These are phyloP conservation scores for Brassica balearica DNA, from an alignment of 441 rosid genomes.

Conservation along the genomic window DNA sequence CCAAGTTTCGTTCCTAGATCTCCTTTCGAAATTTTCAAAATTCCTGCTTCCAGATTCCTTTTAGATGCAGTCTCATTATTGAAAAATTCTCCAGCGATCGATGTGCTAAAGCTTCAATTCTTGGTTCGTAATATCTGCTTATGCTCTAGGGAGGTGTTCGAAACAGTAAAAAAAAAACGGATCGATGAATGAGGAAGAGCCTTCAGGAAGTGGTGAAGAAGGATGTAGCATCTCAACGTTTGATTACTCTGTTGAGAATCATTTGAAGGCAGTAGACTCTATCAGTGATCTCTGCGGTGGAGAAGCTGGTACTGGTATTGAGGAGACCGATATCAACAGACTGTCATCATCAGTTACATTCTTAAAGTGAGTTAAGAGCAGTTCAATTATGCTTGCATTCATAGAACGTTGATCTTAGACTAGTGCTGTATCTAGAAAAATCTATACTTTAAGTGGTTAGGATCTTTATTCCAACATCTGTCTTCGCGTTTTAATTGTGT, in stretches of 20 bases:
- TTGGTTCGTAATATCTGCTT: not conserved
- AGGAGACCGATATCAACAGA: slow-evolving; percentile 44
- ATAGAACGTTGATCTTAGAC: not conserved
- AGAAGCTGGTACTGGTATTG: slow-evolving; percentile 42
- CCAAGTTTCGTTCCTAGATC: not conserved
- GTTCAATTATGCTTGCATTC: not conserved
- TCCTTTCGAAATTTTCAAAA: no score
- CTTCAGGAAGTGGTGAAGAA: slow-evolving; percentile 28
- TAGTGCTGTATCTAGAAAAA: slow-evolving; percentile 11
- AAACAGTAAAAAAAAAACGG: not conserved
- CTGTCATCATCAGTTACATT: slow-evolving; percentile 67
- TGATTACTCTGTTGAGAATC: slow-evolving; percentile 69
- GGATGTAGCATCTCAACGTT: slow-evolving; percentile 58
- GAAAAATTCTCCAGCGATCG: not conserved
- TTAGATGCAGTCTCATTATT: no score
- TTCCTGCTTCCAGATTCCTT: no score
- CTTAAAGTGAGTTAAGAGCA: slow-evolving; percentile 52
- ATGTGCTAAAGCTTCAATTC: slow-evolving; percentile 1
- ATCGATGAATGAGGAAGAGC: slow-evolving; percentile 35
- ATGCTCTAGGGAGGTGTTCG: not conserved
- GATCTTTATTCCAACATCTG: not conserved
- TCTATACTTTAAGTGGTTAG: not conserved
- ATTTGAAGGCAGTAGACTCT: slow-evolving; percentile 62
- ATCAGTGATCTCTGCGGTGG: slow-evolving; percentile 63
- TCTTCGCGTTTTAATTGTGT: not conserved